phyloP scores from a whole-genome alignment of 2,329 filamentous ascomycete genomes.

The Balansia obtecta region DNA sequence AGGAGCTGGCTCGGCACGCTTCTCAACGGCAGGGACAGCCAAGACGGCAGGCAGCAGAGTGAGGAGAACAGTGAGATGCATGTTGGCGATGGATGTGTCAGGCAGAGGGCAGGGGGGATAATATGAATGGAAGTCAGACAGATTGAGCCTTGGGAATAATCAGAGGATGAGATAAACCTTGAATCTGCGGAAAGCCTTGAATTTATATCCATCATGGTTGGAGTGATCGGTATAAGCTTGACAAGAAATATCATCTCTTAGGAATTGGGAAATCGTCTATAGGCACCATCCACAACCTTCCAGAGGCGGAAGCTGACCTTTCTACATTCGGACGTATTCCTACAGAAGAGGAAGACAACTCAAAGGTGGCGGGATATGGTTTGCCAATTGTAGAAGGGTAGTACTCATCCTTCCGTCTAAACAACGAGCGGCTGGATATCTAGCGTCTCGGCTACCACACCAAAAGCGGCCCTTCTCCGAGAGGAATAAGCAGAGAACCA shows the following conservation, averaged over 20 bases:
- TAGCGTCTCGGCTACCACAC: background rate
- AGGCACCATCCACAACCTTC: constrained; percentile 7
- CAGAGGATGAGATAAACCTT: background rate
- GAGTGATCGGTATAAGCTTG: background rate
- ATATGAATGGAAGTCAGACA: background rate
- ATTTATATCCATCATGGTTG: constrained; percentile 7
- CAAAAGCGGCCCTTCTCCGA: background rate
- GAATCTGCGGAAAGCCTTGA: background rate
- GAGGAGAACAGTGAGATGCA: constrained; percentile 14
- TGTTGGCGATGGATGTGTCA: constrained; percentile 6
- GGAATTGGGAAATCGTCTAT: background rate
- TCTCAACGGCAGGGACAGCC: constrained; percentile 10
- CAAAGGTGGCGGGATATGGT: background rate
- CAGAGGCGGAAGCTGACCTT: constrained; percentile 8
- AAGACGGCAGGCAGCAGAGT: constrained; percentile 13
- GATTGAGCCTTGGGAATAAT: constrained; percentile 2
- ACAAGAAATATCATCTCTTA: background rate
- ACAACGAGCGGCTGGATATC: background rate
- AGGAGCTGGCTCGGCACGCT: constrained; percentile 16
- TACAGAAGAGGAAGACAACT: background rate
- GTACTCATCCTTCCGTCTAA: background rate
- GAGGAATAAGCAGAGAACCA: background rate
- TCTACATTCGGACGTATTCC: background rate
- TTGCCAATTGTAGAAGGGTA: background rate
- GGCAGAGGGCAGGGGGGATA: background rate